phyloP scores from a whole-genome alignment of 2,329 filamentous ascomycete genomes.

The Neospermospora avenae region DNA sequence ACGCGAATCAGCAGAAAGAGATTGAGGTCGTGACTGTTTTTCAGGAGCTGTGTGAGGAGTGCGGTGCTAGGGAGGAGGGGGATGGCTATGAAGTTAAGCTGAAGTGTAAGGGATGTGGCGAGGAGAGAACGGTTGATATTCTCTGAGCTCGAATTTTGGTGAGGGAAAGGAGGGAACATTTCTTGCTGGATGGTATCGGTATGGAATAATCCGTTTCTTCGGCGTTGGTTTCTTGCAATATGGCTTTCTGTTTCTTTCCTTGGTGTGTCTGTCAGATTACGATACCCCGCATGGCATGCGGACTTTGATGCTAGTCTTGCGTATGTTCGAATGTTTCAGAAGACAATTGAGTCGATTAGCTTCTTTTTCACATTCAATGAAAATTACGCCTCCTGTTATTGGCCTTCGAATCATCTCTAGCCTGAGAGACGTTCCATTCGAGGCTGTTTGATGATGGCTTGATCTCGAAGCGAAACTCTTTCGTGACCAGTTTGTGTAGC shows the following conservation, averaged over 20 bases:
- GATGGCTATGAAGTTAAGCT: constrained; percentile 18
- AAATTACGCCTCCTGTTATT: not conserved
- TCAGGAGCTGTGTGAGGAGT: constrained; percentile 20
- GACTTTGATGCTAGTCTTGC: not conserved
- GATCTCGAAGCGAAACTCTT: too few species aligned
- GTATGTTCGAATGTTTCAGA: not conserved
- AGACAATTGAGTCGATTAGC: not conserved
- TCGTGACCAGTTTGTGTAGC: too few species aligned
- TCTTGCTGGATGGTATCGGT: not conserved
- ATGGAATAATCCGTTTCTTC: too few species aligned
- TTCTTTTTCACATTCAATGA: not conserved
- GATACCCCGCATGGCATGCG: not conserved
- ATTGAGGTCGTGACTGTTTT: constrained; percentile 3
- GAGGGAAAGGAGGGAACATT: not conserved
- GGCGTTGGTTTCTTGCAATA: too few species aligned
- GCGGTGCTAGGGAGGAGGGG: constrained; percentile 18
- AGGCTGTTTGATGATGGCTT: too few species aligned
- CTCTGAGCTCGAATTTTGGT: not conserved
- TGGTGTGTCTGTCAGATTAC: not conserved
- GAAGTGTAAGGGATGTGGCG: constrained; percentile 21
- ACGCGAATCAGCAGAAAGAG: not conserved
- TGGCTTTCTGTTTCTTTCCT: not conserved
- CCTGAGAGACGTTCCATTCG: too few species aligned
- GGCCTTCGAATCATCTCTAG: too few species aligned
- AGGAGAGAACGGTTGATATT: constrained; percentile 12